These are phyloP conservation scores for Phaeosphaeriaceae sp. DNA, from an alignment of 2,329 filamentous ascomycete genomes.

Conservation along the genomic window DNA sequence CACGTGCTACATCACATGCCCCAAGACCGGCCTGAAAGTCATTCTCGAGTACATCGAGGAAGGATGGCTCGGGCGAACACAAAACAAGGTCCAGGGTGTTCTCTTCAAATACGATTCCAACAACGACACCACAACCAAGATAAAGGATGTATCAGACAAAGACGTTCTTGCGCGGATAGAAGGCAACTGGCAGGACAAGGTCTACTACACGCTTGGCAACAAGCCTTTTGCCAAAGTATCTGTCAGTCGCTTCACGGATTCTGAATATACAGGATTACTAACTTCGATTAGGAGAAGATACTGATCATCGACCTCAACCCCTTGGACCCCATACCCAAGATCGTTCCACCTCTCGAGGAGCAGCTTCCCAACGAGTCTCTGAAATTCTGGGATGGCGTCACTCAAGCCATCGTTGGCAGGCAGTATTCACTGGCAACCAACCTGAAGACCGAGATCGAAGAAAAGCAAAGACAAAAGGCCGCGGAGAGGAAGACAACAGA, in stretches of 20 bases:
- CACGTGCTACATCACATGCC: constrained; percentile 85
- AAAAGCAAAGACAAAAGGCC: constrained; percentile 84
- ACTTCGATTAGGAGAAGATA: constrained; percentile 57
- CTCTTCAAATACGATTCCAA: constrained; percentile 90
- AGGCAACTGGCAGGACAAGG: constrained; percentile 82
- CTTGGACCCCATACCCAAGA: constrained; percentile 79
- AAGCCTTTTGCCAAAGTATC: constrained; percentile 56
- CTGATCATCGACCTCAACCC: constrained; percentile 90
- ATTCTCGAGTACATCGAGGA: constrained; percentile 95
- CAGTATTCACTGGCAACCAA: constrained; percentile 85
- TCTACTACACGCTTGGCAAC: constrained; percentile 65
- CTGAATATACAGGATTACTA: constrained; percentile 7
- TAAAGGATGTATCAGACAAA: constrained; percentile 86
- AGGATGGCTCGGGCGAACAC: constrained; percentile 89
- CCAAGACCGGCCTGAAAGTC: constrained; percentile 88
- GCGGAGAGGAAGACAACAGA: constrained; percentile 76
- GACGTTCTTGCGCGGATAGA: constrained; percentile 84
- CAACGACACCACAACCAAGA: constrained; percentile 79
- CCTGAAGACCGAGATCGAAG: constrained; percentile 90
- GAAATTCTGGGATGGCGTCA: constrained; percentile 86
- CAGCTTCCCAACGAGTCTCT: constrained; percentile 92
- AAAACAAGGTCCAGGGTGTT: constrained; percentile 90
- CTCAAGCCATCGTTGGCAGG: constrained; percentile 81
- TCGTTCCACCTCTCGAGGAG: constrained; percentile 75
- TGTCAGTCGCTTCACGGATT: constrained; percentile 59